Percentiles rank a stretch among this genome's conserved stretches.
These are phyloP conservation scores for Chytriomyces sp. DNA, from an alignment of 192 early-diverging fungal genomes.

Conservation along the genomic window DNA sequence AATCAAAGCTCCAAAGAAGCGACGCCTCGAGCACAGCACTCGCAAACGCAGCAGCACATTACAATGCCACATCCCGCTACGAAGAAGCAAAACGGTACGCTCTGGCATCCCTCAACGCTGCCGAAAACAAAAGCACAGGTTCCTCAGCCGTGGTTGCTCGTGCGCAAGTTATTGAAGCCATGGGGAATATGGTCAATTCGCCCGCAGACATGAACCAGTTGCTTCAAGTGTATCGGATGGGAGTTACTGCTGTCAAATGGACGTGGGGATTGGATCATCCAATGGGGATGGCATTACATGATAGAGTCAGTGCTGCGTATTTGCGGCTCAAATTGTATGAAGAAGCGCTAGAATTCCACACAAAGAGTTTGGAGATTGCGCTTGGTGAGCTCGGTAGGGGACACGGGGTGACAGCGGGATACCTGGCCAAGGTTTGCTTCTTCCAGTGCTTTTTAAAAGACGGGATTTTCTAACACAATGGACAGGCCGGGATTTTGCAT, in stretches of 20 bases:
- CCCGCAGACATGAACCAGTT: slow-evolving; percentile 24
- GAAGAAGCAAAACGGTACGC: slow-evolving; percentile 61
- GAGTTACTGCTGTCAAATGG: slow-evolving; percentile 38
- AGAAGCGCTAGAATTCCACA: slow-evolving; percentile 49
- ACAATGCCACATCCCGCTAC: slow-evolving; percentile 47
- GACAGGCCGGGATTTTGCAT: slow-evolving; percentile 33
- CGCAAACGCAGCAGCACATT: slow-evolving; percentile 48
- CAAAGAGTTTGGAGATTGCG: slow-evolving; percentile 45
- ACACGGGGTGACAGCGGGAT: slow-evolving; percentile 54
- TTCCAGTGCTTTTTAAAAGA: background rate
- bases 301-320: slow-evolving; percentile 46
- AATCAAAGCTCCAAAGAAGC: slow-evolving; percentile 43
- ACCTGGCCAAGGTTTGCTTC: slow-evolving; percentile 46
- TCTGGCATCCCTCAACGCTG: slow-evolving; percentile 46
- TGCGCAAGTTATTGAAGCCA: slow-evolving; percentile 49
- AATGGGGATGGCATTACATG: slow-evolving; percentile 52
- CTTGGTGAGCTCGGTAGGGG: slow-evolving; percentile 49
- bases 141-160: slow-evolving; percentile 40
- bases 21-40: slow-evolving; percentile 45
- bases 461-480: background rate
- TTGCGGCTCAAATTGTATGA: slow-evolving; percentile 27
- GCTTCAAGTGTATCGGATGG: slow-evolving; percentile 29
- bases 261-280: slow-evolving; percentile 52
- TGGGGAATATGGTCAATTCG: slow-evolving; percentile 31
- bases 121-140: slow-evolving; percentile 42